Conservation (phyloP, 495 filamentous ascomycete genomes). For the Patellaria atrata region DNA sequence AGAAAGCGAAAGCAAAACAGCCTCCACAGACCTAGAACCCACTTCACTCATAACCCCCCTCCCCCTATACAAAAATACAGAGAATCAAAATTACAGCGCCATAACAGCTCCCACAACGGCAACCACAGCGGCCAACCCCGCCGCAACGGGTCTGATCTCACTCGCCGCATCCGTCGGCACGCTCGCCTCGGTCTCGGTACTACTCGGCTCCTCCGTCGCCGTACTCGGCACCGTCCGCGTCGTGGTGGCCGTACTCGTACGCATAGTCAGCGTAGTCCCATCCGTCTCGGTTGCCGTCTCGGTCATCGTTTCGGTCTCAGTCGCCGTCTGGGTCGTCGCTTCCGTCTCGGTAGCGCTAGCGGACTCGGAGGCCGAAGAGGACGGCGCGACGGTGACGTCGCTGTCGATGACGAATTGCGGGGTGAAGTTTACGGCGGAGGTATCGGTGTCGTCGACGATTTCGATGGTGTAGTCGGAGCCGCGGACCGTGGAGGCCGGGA, state of each 20-base stretch:
- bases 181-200: constrained; percentile 1
- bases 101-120: too few species aligned
- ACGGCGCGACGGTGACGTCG: constrained; percentile 1
- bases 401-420: constrained; percentile 17
- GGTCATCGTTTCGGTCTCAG: neutral
- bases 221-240: neutral
- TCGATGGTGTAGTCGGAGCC: constrained; percentile 43
- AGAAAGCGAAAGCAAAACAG: too few species aligned
- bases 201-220: constrained; percentile 5
- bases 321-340: neutral
- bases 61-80: too few species aligned
- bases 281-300: constrained; percentile 1
- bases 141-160: neutral
- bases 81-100: too few species aligned
- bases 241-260: constrained; percentile 1
- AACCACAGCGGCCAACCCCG: constrained; percentile 1
- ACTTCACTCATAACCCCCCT: too few species aligned
- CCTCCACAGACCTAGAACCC: too few species aligned
- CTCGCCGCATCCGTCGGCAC: neutral
- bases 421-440: constrained; percentile 25
- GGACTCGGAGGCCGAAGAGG: neutral
- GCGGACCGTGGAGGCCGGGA: constrained; percentile 29
- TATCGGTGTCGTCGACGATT: constrained; percentile 36
- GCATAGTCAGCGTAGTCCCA: too few species aligned
- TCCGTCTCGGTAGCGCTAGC: constrained; percentile 1